Evolutionary conservation across 2,329 filamentous ascomycete species (phyloP).

Genomic region (Paraconiothyrium brasiliense): DNA sequence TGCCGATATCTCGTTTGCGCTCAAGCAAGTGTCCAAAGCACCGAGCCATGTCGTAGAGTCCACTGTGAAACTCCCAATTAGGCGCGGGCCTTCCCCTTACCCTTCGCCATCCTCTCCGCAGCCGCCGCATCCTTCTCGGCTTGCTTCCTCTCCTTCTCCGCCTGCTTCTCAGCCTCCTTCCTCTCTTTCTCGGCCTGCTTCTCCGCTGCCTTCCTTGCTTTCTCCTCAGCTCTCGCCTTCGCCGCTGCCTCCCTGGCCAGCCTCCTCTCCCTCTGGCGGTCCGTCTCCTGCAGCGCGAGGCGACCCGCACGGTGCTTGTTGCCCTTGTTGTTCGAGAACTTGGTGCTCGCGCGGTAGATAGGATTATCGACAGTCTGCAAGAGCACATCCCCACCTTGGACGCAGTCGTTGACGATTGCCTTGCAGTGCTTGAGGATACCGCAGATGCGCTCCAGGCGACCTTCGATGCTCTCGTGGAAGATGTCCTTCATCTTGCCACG

Average conservation of each 20-base stretch:
- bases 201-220: background rate
- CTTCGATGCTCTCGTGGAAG: constrained; percentile 27
- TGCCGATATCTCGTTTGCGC: background rate
- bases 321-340: constrained; percentile 35
- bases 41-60: background rate
- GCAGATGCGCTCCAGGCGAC: constrained; percentile 34
- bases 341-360: constrained; percentile 27
- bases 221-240: background rate
- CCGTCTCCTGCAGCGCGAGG: constrained; percentile 15
- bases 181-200: background rate
- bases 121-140: background rate
- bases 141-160: constrained; percentile 7
- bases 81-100: background rate
- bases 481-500: constrained; percentile 36
- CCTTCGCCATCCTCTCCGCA: background rate
- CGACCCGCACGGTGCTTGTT: constrained; percentile 31
- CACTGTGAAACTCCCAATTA: background rate
- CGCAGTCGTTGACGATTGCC: constrained; percentile 38
- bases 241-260: background rate
- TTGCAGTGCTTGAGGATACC: constrained; percentile 30
- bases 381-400: constrained; percentile 36
- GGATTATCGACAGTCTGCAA: constrained; percentile 39
- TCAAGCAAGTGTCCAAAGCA: background rate
- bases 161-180: background rate
- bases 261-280: background rate